Base-by-base conservation (phyloP, 169 alveolate genomes). In the Plasmodium adleri region DNA sequence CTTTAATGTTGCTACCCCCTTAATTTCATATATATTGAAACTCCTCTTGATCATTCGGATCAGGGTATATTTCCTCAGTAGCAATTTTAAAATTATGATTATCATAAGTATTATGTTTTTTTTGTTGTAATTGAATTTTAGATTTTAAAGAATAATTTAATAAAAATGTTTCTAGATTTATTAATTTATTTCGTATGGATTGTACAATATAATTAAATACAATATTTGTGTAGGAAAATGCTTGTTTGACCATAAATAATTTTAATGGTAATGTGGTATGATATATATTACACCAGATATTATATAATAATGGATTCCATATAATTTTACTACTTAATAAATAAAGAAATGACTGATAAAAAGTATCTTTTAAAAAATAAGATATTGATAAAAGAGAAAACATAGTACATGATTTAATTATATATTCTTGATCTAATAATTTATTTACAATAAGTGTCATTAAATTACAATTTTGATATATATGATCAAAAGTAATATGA, bases 241-340 rank as follows among this genome's bases (percentile, higher is more conserved):
- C 15, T 52, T 76, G 88, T 64, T 76, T 76, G n/a, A 67, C 10
- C 64, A 76, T 26, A 76, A 63, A 76, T n/a, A 76, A 39, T 39
- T 76, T 76, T 15, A 76, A 58, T 47, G 88, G 88, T 54, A 76
- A 76, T 6, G 88, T 76, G 13, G 88, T 76, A 52, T 76, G 75
- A 20, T 76, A 58, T 47, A 64, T 39, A 56, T 64, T 76, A 26
- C 88, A 76, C 88, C 88, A 76, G 10, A 64, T 20, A 56, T 76
- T 76, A 58, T 76, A 76, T 24, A 76, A 6, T 49, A 63, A 32
- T 1, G 88, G 88, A 58, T 76, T 62, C 88, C 88, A 76, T 10
- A 76, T 76, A 8, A 76, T 28, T 63, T 76, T 75, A 32, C 88
- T 76, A 76, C 88, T 76, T 9, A 76, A 64, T 49, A 76, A 58